These are phyloP conservation scores for Boechera stricta DNA, from an alignment of 345 rosid species.

Conservation along the genomic window DNA sequence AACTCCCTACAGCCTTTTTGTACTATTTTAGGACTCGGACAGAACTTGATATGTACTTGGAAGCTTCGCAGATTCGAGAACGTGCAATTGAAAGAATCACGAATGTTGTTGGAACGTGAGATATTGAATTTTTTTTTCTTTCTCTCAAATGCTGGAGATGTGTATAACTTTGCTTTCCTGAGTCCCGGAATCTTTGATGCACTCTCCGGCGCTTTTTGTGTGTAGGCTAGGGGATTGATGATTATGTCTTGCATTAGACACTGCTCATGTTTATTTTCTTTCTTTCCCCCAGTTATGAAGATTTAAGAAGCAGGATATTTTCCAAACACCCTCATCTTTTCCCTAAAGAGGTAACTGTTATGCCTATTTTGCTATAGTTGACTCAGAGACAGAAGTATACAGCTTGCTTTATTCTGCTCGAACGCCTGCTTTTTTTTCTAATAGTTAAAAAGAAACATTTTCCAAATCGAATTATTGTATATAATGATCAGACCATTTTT, in stretches of 20 bases:
- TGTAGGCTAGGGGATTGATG: constrained; percentile 24
- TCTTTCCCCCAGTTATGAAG: constrained; percentile 62
- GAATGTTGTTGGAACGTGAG: constrained; percentile 88
- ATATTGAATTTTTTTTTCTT: constrained; percentile 7
- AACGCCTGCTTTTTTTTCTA: background rate
- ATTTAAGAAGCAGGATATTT: constrained; percentile 78
- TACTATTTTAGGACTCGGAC: constrained; percentile 84
- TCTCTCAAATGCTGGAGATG: constrained; percentile 16
- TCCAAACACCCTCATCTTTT: constrained; percentile 86
- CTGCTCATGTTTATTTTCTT: constrained; percentile 2
- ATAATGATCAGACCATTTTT: background rate
- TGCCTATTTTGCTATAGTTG: background rate
- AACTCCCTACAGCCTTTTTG: constrained; percentile 53
- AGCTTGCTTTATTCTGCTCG: background rate
- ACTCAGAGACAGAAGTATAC: background rate
- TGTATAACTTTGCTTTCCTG: constrained; percentile 23
- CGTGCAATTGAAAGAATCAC: constrained; percentile 92
- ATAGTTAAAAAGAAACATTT: background rate
- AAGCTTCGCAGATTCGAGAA: constrained; percentile 92
- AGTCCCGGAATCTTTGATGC: constrained; percentile 7
- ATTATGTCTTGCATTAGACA: background rate
- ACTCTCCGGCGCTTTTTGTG: constrained; percentile 15
- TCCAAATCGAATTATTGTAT: background rate
- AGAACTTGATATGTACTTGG: constrained; percentile 91
- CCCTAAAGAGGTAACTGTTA: constrained; percentile 77